Evolutionary conservation across 805 yeast genomes (phyloP).

Genomic region (Komagataella pastoris): DNA sequence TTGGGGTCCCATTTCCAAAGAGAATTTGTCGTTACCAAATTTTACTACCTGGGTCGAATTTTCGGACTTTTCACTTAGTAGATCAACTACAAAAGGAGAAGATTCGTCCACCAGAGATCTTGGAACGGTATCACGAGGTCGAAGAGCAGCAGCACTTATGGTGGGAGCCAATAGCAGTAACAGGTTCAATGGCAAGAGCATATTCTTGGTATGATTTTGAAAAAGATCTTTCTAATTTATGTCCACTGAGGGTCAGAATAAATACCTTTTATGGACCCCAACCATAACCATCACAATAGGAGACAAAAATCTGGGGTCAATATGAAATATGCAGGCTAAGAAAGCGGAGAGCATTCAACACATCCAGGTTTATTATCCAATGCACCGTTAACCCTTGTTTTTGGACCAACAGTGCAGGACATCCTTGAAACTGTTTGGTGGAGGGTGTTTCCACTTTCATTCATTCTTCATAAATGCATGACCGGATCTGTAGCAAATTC

Average conservation of each 20-base stretch:
- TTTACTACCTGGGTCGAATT: neutral
- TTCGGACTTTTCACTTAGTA: neutral
- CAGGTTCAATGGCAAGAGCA: neutral
- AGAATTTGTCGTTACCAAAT: neutral
- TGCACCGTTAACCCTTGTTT: neutral
- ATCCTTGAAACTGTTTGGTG: neutral
- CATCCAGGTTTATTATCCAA: neutral
- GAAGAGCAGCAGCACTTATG: neutral
- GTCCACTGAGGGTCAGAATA: neutral
- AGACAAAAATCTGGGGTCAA: neutral
- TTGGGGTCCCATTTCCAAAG: neutral
- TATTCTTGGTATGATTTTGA: neutral
- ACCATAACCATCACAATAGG: neutral
- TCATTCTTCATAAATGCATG: neutral
- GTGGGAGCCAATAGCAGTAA: neutral
- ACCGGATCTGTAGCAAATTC: neutral
- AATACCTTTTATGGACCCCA: neutral
- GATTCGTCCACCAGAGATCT: neutral
- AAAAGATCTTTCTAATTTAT: neutral
- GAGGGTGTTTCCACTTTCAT: neutral
- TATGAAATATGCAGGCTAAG: neutral
- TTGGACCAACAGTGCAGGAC: neutral
- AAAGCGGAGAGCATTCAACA: neutral
- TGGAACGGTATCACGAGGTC: neutral
- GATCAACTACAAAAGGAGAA: neutral